Conservation (phyloP, 2,329 filamentous ascomycete genomes). For the Microdochium paspali region DNA sequence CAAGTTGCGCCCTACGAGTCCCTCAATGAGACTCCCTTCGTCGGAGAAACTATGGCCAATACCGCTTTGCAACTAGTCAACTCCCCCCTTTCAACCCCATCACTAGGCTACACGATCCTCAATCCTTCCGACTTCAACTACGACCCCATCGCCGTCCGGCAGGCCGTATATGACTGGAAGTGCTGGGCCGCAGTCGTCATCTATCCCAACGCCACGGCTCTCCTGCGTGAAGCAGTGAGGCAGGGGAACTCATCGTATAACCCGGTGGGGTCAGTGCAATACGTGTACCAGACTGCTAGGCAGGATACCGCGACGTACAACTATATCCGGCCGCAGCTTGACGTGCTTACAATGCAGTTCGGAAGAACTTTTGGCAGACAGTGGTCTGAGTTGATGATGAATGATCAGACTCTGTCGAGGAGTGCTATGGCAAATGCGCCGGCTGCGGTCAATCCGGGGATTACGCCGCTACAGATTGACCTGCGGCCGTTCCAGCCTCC, state of each 20-base stretch:
- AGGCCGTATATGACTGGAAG: conserved; percentile 48
- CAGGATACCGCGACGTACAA: conserved; percentile 44
- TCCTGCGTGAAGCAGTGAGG: conserved; percentile 43
- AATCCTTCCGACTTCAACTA: conserved; percentile 41
- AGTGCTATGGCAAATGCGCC: conserved; percentile 17
- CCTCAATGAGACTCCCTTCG: conserved; percentile 30
- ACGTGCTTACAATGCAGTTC: conserved; percentile 34
- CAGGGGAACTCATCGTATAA: conserved; percentile 50
- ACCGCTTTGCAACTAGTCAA: conserved; percentile 31
- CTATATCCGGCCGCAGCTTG: conserved; percentile 43
- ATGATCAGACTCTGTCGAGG: conserved; percentile 24
- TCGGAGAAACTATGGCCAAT: conserved; percentile 44
- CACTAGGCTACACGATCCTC: conserved; percentile 40
- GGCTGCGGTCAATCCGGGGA: conserved; percentile 19
- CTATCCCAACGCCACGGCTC: conserved; percentile 50
- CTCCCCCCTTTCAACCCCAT: conserved; percentile 18
- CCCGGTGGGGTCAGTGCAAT: conserved; percentile 46
- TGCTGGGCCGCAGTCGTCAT: conserved; percentile 54
- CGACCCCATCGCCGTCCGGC: conserved; percentile 45
- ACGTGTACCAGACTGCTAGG: conserved; percentile 44
- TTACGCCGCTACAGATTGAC: conserved; percentile 29
- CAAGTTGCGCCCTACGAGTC: conserved; percentile 39
- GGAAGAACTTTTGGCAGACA: conserved; percentile 34
- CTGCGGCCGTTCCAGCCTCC: conserved; percentile 49
- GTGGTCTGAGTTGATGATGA: conserved; percentile 30